Conservation (phyloP, 164 flowering plant genomes). For the Magnolia sinica region DNA sequence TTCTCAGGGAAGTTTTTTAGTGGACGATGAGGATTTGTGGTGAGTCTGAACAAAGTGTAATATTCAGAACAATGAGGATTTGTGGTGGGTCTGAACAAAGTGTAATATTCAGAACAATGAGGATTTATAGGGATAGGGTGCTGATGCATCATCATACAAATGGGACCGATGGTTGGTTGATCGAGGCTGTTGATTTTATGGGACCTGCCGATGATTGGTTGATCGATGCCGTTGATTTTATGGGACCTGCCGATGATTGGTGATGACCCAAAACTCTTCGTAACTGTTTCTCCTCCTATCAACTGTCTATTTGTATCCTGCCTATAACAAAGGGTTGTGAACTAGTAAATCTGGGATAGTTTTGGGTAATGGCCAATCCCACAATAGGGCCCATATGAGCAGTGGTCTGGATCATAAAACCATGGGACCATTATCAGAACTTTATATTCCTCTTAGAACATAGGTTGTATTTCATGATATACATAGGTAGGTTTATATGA, state of each 20-base stretch:
- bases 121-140: background rate
- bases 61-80: background rate
- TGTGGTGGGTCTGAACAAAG: background rate
- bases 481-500: background rate
- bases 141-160: background rate
- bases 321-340: too few species aligned
- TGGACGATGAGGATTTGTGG: background rate
- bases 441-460: background rate
- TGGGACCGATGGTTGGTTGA: background rate
- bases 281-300: too few species aligned
- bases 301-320: too few species aligned
- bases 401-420: background rate
- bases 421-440: background rate
- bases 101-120: background rate
- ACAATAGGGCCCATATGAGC: background rate
- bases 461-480: background rate
- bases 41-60: background rate
- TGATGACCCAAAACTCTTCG: background rate
- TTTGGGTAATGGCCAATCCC: background rate
- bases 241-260: background rate
- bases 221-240: background rate
- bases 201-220: background rate
- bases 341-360: too few species aligned
- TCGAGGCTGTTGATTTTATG: background rate
- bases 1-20: constrained; percentile 46